These are phyloP conservation scores for Ceratobasidium sp. DNA, from an alignment of 1,284 basidiomycete genomes.

Conservation along the genomic window DNA sequence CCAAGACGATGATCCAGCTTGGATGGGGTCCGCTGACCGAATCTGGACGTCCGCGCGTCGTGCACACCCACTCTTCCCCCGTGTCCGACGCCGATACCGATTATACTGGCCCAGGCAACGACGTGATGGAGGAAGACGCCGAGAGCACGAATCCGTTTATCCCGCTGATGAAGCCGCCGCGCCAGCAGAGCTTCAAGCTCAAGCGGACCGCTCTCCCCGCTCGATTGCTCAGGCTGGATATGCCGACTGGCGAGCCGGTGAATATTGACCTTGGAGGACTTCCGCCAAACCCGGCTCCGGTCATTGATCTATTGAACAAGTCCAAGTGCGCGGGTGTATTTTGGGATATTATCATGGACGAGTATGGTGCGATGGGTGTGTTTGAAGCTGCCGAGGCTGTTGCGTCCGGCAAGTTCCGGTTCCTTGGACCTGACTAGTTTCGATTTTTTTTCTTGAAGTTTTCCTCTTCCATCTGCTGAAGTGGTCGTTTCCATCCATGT, in stretches of 20 bases:
- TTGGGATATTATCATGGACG: slow-evolving; percentile 44
- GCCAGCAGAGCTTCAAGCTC: slow-evolving; percentile 43
- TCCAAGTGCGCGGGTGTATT: slow-evolving; percentile 42
- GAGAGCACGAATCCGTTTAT: slow-evolving; percentile 21
- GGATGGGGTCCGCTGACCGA: slow-evolving; percentile 19
- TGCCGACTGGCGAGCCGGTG: slow-evolving; percentile 30
- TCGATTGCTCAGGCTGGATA: slow-evolving; percentile 32
- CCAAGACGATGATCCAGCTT: slow-evolving; percentile 42
- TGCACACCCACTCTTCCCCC: not conserved
- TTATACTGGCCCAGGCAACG: not conserved
- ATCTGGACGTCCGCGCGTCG: not conserved
- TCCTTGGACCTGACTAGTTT: slow-evolving; percentile 15
- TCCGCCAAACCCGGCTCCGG: slow-evolving; percentile 17
- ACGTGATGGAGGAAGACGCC: slow-evolving; percentile 6
- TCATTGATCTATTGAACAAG: slow-evolving; percentile 35
- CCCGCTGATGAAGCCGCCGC: slow-evolving; percentile 32
- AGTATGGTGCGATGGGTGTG: slow-evolving; percentile 39
- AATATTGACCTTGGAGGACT: slow-evolving; percentile 35
- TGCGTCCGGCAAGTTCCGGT: slow-evolving; percentile 30
- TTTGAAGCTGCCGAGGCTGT: slow-evolving; percentile 42
- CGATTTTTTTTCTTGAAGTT: not conserved
- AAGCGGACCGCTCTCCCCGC: slow-evolving; percentile 31
- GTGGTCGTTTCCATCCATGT: slow-evolving; percentile 9
- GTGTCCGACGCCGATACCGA: slow-evolving; percentile 12
- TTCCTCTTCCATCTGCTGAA: not conserved